Evolutionary conservation across 768 basidiomycete species (phyloP), one percentile per base, ranked within the genome.

Genomic region (Tylopilus cervinicoccineus): DNA sequence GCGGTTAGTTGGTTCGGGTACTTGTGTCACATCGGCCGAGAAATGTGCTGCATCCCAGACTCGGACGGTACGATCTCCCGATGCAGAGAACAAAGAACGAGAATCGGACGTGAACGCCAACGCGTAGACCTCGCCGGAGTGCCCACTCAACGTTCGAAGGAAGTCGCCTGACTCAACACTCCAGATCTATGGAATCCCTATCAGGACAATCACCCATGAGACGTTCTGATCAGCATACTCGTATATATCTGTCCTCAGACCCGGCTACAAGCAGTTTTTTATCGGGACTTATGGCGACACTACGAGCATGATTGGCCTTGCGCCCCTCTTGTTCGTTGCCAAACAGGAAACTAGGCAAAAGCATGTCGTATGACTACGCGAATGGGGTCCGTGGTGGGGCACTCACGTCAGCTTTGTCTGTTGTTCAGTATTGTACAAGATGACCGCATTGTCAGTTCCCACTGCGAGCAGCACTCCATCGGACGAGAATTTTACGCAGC

Each of bases 71-170:
- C 48, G 51, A 52, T 74, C 72, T 17, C 61, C 64, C 28, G 70
- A 72, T 50, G 65, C 65, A 36, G 72, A 72, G 37, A 67, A 56
- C 34, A 74, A 41, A 22, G 48, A 53, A 41, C 52, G 56, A 22
- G 70, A 73, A 57, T 71, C 63, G 32, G 56, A 16, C 39, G 68
- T 64, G 53, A 72, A 70, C 2, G 63, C 59, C 29, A 73, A 42
- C 3, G 65, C 61, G 14, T 75, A 77, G 29, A 73, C 61, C 34
- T 59, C 64, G 43, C 63, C 61, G 22, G 43, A 47, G 45, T 73
- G 72, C 16, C 66, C 72, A 22, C 51, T 51, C 51, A 71, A 43
- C 23, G 55, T 61, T 42, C 48, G 64, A 41, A 69, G 55, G 43
- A 61, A 65, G 41, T 62, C 54, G 3, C 57, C 55, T 23, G 64